A percentile compares a stretch with the other conserved stretches of the same genome.
Evolutionary conservation across 1,139 yeast species (phyloP).

Genomic region (Hansenula anomala): DNA sequence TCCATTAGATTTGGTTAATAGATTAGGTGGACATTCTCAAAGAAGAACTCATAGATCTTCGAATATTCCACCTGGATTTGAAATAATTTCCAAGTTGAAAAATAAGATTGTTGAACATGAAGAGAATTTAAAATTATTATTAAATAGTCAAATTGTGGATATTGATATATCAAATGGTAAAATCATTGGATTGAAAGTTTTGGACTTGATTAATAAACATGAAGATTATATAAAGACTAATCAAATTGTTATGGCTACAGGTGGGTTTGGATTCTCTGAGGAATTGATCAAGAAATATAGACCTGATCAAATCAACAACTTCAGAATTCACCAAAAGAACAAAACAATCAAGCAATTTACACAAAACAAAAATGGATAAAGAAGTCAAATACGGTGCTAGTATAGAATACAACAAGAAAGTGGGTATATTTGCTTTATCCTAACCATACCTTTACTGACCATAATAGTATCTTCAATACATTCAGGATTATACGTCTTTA

Average conservation of each 20-base stretch:
- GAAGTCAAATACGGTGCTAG: conserved; percentile 20
- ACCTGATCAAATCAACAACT: no score
- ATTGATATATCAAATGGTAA: conserved; percentile 30
- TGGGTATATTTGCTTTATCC: no score
- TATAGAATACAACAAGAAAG: conserved; percentile 22
- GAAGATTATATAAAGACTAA: conserved; percentile 26
- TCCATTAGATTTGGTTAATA: conserved; percentile 60
- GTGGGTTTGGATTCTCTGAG: conserved; percentile 51
- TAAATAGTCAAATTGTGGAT: conserved; percentile 54
- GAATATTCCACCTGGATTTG: conserved; percentile 73
- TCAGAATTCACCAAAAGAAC: no score
- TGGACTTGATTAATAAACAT: conserved; percentile 28
- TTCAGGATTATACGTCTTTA: conserved; percentile 64
- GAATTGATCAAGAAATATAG: conserved; percentile 41
- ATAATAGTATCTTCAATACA: conserved; percentile 37
- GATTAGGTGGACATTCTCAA: conserved; percentile 71
- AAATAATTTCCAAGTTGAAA: conserved; percentile 60
- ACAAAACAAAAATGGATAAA: conserved; percentile 5
- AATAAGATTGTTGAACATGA: conserved; percentile 52
- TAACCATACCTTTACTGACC: no score
- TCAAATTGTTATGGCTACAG: conserved; percentile 67
- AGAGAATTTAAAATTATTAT: conserved; percentile 43
- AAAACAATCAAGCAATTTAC: neutral
- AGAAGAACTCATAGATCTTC: conserved; percentile 65
- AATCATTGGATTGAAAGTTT: conserved; percentile 47